Conservation (phyloP, 2,329 filamentous ascomycete species). For the Penicillium italicum region DNA sequence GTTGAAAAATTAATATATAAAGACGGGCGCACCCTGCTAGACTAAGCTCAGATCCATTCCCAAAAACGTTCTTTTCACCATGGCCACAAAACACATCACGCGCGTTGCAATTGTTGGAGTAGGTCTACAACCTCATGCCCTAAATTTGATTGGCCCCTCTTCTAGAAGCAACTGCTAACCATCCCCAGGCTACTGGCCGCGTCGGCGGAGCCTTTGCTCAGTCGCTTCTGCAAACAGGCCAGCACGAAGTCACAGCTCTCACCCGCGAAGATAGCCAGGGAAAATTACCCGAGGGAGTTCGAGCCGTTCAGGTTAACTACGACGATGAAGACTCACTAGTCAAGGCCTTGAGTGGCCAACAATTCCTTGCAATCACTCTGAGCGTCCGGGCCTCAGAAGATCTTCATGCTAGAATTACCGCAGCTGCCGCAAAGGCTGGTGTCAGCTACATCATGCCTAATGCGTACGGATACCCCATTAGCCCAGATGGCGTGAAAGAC, state of each 20-base stretch:
- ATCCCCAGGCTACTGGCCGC: slow-evolving; percentile 30
- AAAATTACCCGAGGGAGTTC: slow-evolving; percentile 45
- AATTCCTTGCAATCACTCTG: slow-evolving; percentile 56
- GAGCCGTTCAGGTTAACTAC: slow-evolving; percentile 47
- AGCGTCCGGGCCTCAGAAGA: slow-evolving; percentile 40
- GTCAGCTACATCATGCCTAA: slow-evolving; percentile 57
- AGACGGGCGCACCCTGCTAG: fast-evolving
- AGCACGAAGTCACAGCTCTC: slow-evolving; percentile 51
- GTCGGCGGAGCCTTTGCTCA: slow-evolving; percentile 31
- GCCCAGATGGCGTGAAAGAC: slow-evolving; percentile 26
- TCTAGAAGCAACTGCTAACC: slow-evolving; percentile 1
- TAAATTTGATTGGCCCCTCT: neutral
- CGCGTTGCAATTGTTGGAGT: slow-evolving; percentile 40
- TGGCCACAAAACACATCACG: slow-evolving; percentile 21
- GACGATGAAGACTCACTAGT: slow-evolving; percentile 45
- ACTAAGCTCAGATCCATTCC: neutral
- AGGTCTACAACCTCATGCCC: slow-evolving; percentile 7
- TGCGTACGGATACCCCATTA: slow-evolving; percentile 31
- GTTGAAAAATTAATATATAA: neutral
- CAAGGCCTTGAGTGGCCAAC: slow-evolving; percentile 51
- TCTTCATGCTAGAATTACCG: slow-evolving; percentile 48
- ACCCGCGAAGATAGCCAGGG: slow-evolving; percentile 43
- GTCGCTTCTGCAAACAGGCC: slow-evolving; percentile 46
- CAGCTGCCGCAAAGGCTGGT: slow-evolving; percentile 53
- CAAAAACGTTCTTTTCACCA: neutral